A percentile compares a stretch with the other conserved stretches of the same genome.
These are phyloP conservation scores for Aristolochia contorta DNA, from an alignment of 164 flowering plant species.

Conservation along the genomic window DNA sequence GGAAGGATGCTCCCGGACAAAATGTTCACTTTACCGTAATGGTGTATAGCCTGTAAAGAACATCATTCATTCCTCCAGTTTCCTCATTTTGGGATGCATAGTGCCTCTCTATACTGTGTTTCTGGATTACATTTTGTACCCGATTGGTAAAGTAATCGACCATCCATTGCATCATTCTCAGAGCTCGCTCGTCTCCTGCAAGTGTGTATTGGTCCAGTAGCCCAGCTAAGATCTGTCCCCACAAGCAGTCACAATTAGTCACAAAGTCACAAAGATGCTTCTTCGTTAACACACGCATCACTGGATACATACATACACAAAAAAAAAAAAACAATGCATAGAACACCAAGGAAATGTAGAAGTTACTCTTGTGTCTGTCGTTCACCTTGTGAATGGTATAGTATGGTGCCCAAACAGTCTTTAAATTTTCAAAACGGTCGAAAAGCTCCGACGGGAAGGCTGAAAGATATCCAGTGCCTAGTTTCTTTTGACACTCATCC, in stretches of 20 bases:
- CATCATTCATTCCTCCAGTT: slow-evolving; percentile 97
- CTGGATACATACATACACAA: background rate
- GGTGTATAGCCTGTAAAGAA: slow-evolving; percentile 59
- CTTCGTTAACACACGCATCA: no score
- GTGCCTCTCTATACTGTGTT: slow-evolving; percentile 50
- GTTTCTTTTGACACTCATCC: slow-evolving; percentile 52
- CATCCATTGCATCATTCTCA: slow-evolving; percentile 67
- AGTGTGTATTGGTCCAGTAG: slow-evolving; percentile 75
- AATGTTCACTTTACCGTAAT: slow-evolving; percentile 32
- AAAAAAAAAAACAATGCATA: background rate
- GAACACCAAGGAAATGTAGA: background rate
- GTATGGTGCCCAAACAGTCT: slow-evolving; percentile 93
- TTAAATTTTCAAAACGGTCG: slow-evolving; percentile 72
- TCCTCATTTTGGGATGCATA: slow-evolving; percentile 72
- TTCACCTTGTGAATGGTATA: slow-evolving; percentile 94
- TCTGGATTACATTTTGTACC: slow-evolving; percentile 62
- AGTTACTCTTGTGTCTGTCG: background rate
- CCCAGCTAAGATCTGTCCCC: slow-evolving; percentile 74
- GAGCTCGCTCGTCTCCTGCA: slow-evolving; percentile 49
- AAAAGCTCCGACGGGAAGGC: slow-evolving; percentile 77
- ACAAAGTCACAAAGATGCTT: no score
- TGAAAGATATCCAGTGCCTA: slow-evolving; percentile 84
- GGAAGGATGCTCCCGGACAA: no score
- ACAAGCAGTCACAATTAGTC: no score
- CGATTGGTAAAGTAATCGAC: slow-evolving; percentile 76